These are phyloP conservation scores for Paracoccidioides brasiliensis DNA, from an alignment of 2,329 filamentous ascomycete species.

Conservation along the genomic window DNA sequence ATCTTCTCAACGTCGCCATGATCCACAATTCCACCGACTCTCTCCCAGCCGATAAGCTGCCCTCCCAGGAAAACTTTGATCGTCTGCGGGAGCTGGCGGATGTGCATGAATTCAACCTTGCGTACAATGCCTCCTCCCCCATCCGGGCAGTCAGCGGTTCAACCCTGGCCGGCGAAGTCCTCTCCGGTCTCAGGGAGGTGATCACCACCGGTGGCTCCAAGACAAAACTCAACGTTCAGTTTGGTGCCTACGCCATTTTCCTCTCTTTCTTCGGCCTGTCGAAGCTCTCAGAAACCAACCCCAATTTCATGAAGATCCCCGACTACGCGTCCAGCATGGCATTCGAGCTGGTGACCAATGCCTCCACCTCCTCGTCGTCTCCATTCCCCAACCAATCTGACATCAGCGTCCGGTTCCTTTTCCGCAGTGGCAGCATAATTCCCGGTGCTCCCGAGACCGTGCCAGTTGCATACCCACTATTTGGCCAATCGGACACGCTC, in stretches of 20 bases:
- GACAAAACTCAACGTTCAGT: slow-evolving; percentile 39
- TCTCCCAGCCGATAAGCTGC: slow-evolving; percentile 46
- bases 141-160: slow-evolving; percentile 43
- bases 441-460: slow-evolving; percentile 20
- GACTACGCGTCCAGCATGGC: slow-evolving; percentile 72
- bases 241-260: slow-evolving; percentile 50
- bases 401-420: slow-evolving; percentile 47
- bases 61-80: slow-evolving; percentile 46
- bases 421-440: slow-evolving; percentile 47
- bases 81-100: slow-evolving; percentile 64
- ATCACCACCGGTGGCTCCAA: slow-evolving; percentile 23
- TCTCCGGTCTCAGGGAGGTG: slow-evolving; percentile 33
- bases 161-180: slow-evolving; percentile 51
- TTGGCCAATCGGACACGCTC: slow-evolving; percentile 42
- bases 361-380: slow-evolving; percentile 15
- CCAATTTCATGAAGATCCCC: slow-evolving; percentile 62
- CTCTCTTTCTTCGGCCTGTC: slow-evolving; percentile 49
- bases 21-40: slow-evolving; percentile 47
- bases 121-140: slow-evolving; percentile 53
- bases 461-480: slow-evolving; percentile 45
- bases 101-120: slow-evolving; percentile 66
- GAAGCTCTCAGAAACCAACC: slow-evolving; percentile 36
- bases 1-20: slow-evolving; percentile 48
- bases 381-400: slow-evolving; percentile 37
- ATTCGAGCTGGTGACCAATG: slow-evolving; percentile 57